These are phyloP conservation scores for Alternaria metachromatica DNA, from an alignment of 2,329 filamentous ascomycete species.

Conservation along the genomic window DNA sequence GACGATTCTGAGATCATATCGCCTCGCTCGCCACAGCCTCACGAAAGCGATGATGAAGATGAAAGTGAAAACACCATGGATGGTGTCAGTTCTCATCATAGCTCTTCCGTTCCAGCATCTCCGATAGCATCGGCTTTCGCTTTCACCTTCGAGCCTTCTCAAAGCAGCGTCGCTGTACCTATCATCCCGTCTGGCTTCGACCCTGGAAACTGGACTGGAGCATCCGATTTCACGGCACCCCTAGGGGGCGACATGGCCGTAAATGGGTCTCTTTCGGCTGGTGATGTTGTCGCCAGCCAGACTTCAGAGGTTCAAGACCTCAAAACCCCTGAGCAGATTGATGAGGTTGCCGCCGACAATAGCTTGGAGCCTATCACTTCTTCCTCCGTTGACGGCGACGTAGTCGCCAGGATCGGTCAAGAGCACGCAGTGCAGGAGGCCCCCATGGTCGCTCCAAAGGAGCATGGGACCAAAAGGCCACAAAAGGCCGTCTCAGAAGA, in stretches of 20 bases:
- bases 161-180: background rate
- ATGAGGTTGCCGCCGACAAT: background rate
- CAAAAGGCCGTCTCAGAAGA: background rate
- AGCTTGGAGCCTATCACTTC: background rate
- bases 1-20: background rate
- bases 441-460: background rate
- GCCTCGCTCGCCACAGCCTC: background rate
- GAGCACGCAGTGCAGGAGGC: background rate
- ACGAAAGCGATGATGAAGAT: background rate
- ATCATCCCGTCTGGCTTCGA: background rate
- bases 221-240: background rate
- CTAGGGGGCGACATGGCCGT: background rate
- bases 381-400: background rate
- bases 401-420: background rate
- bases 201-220: background rate
- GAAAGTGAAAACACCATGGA: background rate
- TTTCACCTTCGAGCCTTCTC: background rate
- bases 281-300: background rate
- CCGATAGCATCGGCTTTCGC: background rate
- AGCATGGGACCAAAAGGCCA: background rate
- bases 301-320: background rate
- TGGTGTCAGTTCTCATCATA: background rate
- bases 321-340: accelerated
- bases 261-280: background rate
- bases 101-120: background rate